Conservation (phyloP, 2,329 filamentous ascomycete species). For the Pseudogymnoascus sp. region DNA sequence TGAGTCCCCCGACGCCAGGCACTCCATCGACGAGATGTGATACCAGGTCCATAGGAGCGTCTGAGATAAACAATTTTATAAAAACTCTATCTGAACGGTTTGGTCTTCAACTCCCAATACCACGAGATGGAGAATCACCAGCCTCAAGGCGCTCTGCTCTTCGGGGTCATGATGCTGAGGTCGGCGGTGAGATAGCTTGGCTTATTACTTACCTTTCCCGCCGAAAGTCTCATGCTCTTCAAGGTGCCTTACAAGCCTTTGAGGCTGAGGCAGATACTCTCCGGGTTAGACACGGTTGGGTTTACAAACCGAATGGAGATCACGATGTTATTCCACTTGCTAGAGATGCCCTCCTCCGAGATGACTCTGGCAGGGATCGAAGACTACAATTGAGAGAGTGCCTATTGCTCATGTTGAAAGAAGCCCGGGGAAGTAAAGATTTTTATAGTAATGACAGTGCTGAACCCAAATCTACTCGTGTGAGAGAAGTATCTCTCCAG, state of each 20-base stretch:
- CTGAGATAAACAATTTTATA: background rate
- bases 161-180: background rate
- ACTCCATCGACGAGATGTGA: background rate
- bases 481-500: background rate
- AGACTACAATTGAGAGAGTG: background rate
- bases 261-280: background rate
- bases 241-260: background rate
- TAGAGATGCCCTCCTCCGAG: background rate
- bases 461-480: background rate
- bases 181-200: background rate
- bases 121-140: background rate
- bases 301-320: slow-evolving; percentile 12
- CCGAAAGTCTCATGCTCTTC: background rate
- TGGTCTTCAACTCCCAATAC: background rate
- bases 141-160: background rate
- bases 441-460: background rate
- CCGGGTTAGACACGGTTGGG: slow-evolving; percentile 9
- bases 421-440: background rate
- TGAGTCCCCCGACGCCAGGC: slow-evolving; percentile 2
- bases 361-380: slow-evolving; percentile 4
- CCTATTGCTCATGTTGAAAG: background rate
- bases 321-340: slow-evolving; percentile 10
- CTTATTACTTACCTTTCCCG: background rate
- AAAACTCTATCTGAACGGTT: background rate
- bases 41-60: background rate